A percentile compares a stretch with the other conserved stretches of the same genome.
Conservation (phyloP, 1,284 basidiomycete species). For the Porogramme epimiltina region DNA sequence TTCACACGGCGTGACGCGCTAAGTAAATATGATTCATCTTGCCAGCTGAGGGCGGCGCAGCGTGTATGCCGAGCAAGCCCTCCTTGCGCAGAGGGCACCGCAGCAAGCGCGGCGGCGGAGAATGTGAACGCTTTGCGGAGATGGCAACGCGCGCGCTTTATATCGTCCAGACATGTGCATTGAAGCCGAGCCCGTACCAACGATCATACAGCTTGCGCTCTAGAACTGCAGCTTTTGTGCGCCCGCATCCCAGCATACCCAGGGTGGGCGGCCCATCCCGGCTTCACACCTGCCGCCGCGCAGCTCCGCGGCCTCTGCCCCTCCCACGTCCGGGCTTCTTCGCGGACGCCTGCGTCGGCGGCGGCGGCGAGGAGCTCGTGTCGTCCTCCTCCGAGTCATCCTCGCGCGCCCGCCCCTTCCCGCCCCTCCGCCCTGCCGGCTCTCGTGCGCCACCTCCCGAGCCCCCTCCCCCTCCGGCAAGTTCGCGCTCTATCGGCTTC, state of each 20-base stretch:
- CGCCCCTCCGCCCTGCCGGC: constrained; percentile 12
- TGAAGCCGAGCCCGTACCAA: too few relatives aligned
- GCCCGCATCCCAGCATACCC: too few relatives aligned
- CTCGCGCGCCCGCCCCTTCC: background rate
- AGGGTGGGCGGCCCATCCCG: too few relatives aligned
- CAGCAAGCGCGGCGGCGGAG: background rate
- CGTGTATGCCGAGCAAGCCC: background rate
- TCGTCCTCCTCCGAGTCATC: constrained; percentile 23
- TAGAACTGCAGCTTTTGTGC: too few relatives aligned
- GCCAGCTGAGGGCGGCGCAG: constrained; percentile 1
- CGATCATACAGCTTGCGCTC: too few relatives aligned
- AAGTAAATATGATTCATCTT: background rate
- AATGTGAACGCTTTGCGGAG: background rate
- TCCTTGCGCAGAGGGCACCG: background rate
- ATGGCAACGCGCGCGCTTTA: too few relatives aligned
- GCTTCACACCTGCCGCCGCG: constrained; percentile 19
- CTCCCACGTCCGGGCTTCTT: constrained; percentile 22
- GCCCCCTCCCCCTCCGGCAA: constrained; percentile 17
- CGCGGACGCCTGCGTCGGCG: constrained; percentile 9
- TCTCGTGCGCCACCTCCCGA: constrained; percentile 17
- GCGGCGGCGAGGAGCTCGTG: constrained; percentile 14
- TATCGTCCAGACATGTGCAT: too few relatives aligned
- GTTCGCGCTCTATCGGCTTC: constrained; percentile 32
- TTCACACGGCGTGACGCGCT: constrained; percentile 1
- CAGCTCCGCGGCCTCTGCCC: constrained; percentile 17